A percentile compares a stretch with the other conserved stretches of the same genome.
Evolutionary conservation across 1,139 yeast genomes (phyloP).

Genomic region (Blastobotrys malaysiensis): DNA sequence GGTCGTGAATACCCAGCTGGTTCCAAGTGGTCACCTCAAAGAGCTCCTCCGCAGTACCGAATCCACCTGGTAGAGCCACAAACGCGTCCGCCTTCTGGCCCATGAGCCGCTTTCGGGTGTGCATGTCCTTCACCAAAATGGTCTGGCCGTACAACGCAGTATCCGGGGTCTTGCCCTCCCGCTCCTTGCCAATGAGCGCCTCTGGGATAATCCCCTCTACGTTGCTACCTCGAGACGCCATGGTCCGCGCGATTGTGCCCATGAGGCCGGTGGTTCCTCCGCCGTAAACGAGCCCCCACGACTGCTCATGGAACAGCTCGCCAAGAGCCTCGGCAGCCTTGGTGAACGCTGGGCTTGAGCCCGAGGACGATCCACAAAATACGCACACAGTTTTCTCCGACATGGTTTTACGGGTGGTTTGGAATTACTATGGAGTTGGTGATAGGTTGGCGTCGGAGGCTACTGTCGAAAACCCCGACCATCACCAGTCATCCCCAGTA

Average conservation of each 20-base stretch:
- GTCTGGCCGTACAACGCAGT: slow-evolving; percentile 72
- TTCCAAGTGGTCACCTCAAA: slow-evolving; percentile 91
- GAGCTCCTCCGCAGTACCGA: slow-evolving; percentile 83
- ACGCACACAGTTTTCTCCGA: slow-evolving; percentile 57
- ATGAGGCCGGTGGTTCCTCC: slow-evolving; percentile 79
- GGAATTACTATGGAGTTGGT: no score
- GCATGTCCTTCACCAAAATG: slow-evolving; percentile 83
- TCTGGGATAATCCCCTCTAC: slow-evolving; percentile 86
- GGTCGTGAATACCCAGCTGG: slow-evolving; percentile 77
- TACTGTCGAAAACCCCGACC: no score
- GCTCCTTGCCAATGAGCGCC: slow-evolving; percentile 71
- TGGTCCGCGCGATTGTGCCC: slow-evolving; percentile 79
- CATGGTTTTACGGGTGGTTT: neutral
- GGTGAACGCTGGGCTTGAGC: slow-evolving; percentile 48
- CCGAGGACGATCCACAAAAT: slow-evolving; percentile 81
- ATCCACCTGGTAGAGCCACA: slow-evolving; percentile 89
- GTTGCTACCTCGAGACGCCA: slow-evolving; percentile 60
- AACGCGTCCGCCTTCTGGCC: slow-evolving; percentile 83
- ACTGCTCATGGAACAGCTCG: slow-evolving; percentile 46
- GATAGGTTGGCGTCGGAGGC: no score
- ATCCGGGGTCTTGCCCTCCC: slow-evolving; percentile 45
- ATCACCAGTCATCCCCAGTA: no score
- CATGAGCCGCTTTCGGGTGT: slow-evolving; percentile 82
- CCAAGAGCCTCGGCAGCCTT: slow-evolving; percentile 59
- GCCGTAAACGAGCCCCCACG: slow-evolving; percentile 82